Conservation (phyloP, 345 rosid species). For the Gossypium herbaceum region DNA sequence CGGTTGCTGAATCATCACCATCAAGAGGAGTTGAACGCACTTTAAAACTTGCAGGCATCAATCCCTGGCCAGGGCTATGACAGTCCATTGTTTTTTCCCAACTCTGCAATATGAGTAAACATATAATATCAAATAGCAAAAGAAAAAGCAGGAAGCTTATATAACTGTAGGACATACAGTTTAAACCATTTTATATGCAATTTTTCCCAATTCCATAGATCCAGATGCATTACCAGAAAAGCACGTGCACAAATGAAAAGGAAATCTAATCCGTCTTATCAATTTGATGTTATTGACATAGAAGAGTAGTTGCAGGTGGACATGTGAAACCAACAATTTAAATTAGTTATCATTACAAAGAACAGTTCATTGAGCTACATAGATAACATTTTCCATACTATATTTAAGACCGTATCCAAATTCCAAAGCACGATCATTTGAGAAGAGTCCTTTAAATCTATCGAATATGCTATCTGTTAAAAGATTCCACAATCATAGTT, state of each 20-base stretch:
- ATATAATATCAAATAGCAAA: neutral
- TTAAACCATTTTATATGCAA: neutral
- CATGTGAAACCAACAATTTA: too few species aligned
- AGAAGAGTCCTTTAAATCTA: neutral
- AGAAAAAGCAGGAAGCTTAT: neutral
- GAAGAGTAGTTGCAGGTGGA: neutral
- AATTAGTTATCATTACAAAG: neutral
- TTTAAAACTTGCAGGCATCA: conserved; percentile 96
- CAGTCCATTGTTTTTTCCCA: conserved; percentile 96
- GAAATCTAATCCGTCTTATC: neutral
- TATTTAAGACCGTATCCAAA: neutral
- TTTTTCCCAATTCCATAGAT: conserved; percentile 1
- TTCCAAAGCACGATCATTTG: too few species aligned
- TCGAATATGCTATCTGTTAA: neutral
- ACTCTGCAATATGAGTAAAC: conserved; percentile 39
- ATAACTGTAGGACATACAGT: neutral
- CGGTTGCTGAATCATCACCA: conserved; percentile 59
- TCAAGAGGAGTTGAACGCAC: conserved; percentile 71
- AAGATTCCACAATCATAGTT: neutral
- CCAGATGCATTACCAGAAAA: neutral
- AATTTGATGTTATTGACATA: neutral
- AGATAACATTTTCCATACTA: neutral
- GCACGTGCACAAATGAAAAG: neutral
- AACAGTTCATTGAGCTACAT: neutral
- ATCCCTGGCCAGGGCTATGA: conserved; percentile 85